Percentiles rank a stretch among this genome's conserved stretches.
Conservation (phyloP, 2,329 filamentous ascomycete species). For the Talaromyces sp. region DNA sequence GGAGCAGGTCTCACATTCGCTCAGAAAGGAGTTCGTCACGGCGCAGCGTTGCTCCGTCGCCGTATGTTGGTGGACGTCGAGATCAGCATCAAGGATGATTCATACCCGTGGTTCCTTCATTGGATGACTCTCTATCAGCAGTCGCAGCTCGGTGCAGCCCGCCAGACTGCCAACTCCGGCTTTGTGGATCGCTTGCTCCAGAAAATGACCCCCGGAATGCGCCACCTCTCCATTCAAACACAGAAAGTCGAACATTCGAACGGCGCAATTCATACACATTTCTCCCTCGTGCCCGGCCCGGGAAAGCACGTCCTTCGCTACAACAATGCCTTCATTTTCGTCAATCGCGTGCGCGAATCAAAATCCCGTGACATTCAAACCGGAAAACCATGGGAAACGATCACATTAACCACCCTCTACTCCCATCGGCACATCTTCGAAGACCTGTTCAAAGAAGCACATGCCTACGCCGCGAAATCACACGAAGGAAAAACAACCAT, state of each 20-base stretch:
- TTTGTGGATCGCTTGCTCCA: slow-evolving; percentile 58
- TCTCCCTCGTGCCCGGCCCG: slow-evolving; percentile 87
- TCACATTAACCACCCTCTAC: slow-evolving; percentile 90
- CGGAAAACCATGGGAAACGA: slow-evolving; percentile 90
- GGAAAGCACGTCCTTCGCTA: slow-evolving; percentile 87
- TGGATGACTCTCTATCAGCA: slow-evolving; percentile 88
- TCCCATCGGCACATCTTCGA: slow-evolving; percentile 87
- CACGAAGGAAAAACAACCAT: slow-evolving; percentile 93
- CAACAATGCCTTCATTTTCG: slow-evolving; percentile 81
- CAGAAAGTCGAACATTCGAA: slow-evolving; percentile 64
- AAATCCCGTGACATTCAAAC: slow-evolving; percentile 77
- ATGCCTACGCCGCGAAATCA: slow-evolving; percentile 74
- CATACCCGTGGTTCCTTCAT: slow-evolving; percentile 90
- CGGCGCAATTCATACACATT: slow-evolving; percentile 74
- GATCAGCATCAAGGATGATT: slow-evolving; percentile 89
- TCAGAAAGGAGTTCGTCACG: slow-evolving; percentile 73
- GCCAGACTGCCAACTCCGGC: slow-evolving; percentile 43
- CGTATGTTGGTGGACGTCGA: slow-evolving; percentile 94
- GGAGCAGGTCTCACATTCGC: slow-evolving; percentile 80
- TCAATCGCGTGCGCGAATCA: slow-evolving; percentile 81
- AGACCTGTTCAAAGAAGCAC: slow-evolving; percentile 84
- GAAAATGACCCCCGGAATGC: slow-evolving; percentile 62
- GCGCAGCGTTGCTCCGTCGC: slow-evolving; percentile 73
- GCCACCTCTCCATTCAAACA: slow-evolving; percentile 67
- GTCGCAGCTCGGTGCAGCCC: slow-evolving; percentile 59